Base-by-base conservation (phyloP, 108 stramenopile species). In the Nitzschia sp. region DNA sequence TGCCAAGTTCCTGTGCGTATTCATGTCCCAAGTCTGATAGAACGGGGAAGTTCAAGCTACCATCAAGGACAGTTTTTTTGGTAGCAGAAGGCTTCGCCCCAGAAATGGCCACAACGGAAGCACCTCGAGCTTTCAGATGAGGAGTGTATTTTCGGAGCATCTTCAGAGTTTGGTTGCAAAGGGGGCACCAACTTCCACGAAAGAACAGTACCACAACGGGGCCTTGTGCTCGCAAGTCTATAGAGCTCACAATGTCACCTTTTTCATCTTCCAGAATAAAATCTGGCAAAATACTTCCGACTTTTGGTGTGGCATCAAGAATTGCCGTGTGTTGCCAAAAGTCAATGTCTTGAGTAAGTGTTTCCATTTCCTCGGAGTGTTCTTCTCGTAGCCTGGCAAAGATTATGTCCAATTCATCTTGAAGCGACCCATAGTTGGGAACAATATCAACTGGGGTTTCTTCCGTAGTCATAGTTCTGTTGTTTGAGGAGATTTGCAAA, bases 181-280 rank as follows among this genome's bases (percentile, higher is more conserved):
- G 41, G 11, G 59, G 10, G 26, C 69, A 70, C 69, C 69, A 70
- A 10, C 40, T 70, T 19, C 69, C 69, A 12, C 69, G 69, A 26
- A 53, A 70, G 34, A 70, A 70, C 9, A 55, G 6, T 17, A 70
- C 20, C 0, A 70, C 69, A 11, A 70, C 21, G 11, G 69, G 69
- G 0, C 69, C 69, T 34, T 62, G 52, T 12, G 51, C 60, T 11
- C 50, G 60, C 20, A 70, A 46, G 22, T 62, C 62, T 11, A 41
- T 19, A 0, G 52, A 55, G 40, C 51, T 62, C n/a, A 70, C 60
- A 10, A 53, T 24, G 0, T 70, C 19, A 2, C 62, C 62, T 22
- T 61, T 44, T 50, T 61, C 21, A 34, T 70, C 69, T 22, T 22
- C 26, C 1, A 69, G 55, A 2, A 51, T 34, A 69, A 69, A 69